A percentile compares a stretch with the other conserved stretches of the same genome.
Conservation (phyloP, 371 early-diverging fungal species). For the Gilbertella persicaria region DNA sequence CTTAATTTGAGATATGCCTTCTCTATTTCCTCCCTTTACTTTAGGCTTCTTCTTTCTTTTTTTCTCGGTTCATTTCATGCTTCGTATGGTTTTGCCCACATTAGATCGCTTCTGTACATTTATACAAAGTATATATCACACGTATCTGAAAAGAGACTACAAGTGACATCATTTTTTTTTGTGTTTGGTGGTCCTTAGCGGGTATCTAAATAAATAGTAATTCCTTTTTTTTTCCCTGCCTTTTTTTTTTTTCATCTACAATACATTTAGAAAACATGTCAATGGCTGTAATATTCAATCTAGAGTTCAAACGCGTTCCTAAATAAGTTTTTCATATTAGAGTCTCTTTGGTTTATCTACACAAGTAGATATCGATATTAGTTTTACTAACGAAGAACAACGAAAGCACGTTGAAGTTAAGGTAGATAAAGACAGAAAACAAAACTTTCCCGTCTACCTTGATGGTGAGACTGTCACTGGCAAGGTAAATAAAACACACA, state of each 20-base stretch:
- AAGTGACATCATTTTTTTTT: too few species aligned
- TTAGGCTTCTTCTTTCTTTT: too few species aligned
- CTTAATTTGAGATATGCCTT: too few species aligned
- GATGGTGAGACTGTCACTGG: slow-evolving; percentile 95
- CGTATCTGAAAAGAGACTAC: too few species aligned
- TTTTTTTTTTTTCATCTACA: background rate
- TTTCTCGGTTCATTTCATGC: too few species aligned
- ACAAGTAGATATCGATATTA: slow-evolving; percentile 87
- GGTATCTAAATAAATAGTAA: background rate
- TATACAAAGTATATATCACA: too few species aligned
- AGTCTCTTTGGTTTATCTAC: slow-evolving; percentile 83
- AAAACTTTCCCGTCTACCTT: slow-evolving; percentile 91
- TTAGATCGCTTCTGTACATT: too few species aligned
- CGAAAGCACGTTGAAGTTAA: slow-evolving; percentile 85
- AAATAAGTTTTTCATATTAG: slow-evolving; percentile 35
- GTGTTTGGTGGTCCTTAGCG: too few species aligned
- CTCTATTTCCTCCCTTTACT: too few species aligned
- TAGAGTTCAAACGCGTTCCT: background rate
- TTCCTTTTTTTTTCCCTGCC: background rate
- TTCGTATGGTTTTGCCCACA: too few species aligned
- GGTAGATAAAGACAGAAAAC: slow-evolving; percentile 77
- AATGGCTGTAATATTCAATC: slow-evolving; percentile 34
- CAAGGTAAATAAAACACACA: slow-evolving; percentile 62
- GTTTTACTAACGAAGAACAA: slow-evolving; percentile 71
- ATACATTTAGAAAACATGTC: slow-evolving; percentile 25